Evolutionary conservation across 441 rosid genomes (phyloP).

Genomic region (Adansonia gregorii): DNA sequence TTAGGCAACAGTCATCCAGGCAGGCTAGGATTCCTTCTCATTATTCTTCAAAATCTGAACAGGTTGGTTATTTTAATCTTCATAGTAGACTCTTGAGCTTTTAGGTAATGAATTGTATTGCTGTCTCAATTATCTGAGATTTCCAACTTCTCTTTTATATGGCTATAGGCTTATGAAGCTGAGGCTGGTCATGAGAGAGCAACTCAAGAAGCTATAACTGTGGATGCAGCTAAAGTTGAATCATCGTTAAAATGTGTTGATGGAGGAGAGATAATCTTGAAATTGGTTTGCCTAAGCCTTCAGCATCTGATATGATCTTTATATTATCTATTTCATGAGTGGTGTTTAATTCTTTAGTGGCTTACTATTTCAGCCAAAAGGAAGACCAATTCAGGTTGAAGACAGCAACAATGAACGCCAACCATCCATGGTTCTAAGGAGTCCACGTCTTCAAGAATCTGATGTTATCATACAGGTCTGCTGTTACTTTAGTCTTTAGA

Average conservation of each 20-base stretch:
- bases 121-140: background rate
- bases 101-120: slow-evolving; percentile 20
- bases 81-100: slow-evolving; percentile 13
- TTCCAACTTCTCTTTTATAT: slow-evolving; percentile 17
- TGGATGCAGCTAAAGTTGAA: slow-evolving; percentile 24
- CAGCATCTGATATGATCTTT: background rate
- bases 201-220: slow-evolving; percentile 24
- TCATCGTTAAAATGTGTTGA: slow-evolving; percentile 31
- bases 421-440: slow-evolving; percentile 52
- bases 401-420: slow-evolving; percentile 51
- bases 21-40: slow-evolving; percentile 29
- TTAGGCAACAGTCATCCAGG: slow-evolving; percentile 31
- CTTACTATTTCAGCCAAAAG: slow-evolving; percentile 48
- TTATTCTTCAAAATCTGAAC: slow-evolving; percentile 31
- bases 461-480: slow-evolving; percentile 78
- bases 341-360: slow-evolving; percentile 6
- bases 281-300: slow-evolving; percentile 34
- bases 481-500: background rate
- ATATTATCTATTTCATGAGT: background rate
- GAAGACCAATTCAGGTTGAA: slow-evolving; percentile 68
- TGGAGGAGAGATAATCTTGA: slow-evolving; percentile 30
- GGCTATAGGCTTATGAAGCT: slow-evolving; percentile 35
- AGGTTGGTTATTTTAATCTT: slow-evolving; percentile 32
- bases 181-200: slow-evolving; percentile 26
- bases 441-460: slow-evolving; percentile 49